These are phyloP conservation scores for Pseudogymnoascus verrucosus DNA, from an alignment of 2,329 filamentous ascomycete genomes.

Conservation along the genomic window DNA sequence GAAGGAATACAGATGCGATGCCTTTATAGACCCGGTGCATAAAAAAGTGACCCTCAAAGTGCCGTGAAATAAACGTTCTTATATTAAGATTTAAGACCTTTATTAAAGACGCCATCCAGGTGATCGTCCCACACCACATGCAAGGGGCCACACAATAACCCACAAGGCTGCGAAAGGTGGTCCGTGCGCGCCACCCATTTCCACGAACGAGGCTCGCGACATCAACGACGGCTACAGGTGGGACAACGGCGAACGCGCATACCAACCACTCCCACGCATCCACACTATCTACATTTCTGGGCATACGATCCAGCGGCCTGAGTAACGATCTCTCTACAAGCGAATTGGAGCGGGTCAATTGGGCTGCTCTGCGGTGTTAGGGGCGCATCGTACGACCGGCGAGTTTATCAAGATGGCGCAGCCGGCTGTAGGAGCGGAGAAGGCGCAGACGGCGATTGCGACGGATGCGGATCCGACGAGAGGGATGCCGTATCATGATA, in stretches of 20 bases:
- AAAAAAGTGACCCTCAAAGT: not conserved
- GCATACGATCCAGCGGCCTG: not conserved
- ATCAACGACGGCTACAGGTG: not conserved
- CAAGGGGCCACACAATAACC: not conserved
- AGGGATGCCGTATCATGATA: conserved; percentile 23
- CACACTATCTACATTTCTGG: not conserved
- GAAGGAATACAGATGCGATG: not conserved
- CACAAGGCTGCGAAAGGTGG: conserved; percentile 4
- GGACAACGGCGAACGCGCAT: not conserved
- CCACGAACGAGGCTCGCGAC: not conserved
- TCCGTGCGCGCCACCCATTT: not conserved
- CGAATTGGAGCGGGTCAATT: not conserved
- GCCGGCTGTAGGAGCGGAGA: not conserved
- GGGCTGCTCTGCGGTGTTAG: not conserved
- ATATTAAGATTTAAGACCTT: not conserved
- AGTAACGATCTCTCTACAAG: not conserved
- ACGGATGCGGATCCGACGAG: conserved; percentile 13
- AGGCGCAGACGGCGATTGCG: conserved; percentile 6
- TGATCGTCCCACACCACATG: not conserved
- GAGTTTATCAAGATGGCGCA: not conserved
- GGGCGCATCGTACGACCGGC: not conserved
- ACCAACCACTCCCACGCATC: not conserved
- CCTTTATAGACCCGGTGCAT: not conserved
- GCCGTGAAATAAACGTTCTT: not conserved
- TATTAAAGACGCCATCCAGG: not conserved